Percentiles rank a stretch among this genome's conserved stretches.
phyloP scores from a whole-genome alignment of 495 filamentous ascomycete genomes.

The Xylaria palmicola region DNA sequence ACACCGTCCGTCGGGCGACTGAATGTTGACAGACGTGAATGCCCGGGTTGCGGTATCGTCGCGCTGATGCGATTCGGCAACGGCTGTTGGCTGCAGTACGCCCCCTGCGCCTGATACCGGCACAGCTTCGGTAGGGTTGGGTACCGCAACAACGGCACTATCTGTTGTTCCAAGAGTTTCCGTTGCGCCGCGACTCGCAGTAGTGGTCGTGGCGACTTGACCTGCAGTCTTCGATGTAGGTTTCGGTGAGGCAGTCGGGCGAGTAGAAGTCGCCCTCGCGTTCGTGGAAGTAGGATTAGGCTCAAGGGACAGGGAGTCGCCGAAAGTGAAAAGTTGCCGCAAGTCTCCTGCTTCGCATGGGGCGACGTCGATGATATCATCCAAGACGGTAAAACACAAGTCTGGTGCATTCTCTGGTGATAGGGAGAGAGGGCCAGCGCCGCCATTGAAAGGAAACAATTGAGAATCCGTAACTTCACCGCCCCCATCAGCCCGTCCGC shows the following conservation, averaged over 20 bases:
- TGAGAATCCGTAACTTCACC: conserved; percentile 52
- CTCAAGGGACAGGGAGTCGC: conserved; percentile 18
- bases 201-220: conserved; percentile 9
- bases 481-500: conserved; percentile 54
- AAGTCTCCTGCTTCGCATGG: conserved; percentile 41
- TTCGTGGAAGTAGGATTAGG: conserved; percentile 7
- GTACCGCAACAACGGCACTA: conserved; percentile 21
- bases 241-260: conserved; percentile 13
- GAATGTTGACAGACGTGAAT: conserved; percentile 46
- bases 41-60: conserved; percentile 50
- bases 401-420: conserved; percentile 42
- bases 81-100: conserved; percentile 46
- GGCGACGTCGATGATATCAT: conserved; percentile 44
- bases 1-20: conserved; percentile 49
- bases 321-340: conserved; percentile 49
- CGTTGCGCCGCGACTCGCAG: not conserved
- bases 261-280: not conserved
- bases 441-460: conserved; percentile 45
- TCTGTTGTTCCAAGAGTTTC: conserved; percentile 7
- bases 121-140: conserved; percentile 47
- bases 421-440: conserved; percentile 41
- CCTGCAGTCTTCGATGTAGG: conserved; percentile 1
- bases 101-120: conserved; percentile 53
- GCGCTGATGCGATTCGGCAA: conserved; percentile 44
- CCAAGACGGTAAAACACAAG: conserved; percentile 47